Percentiles rank a stretch among this genome's conserved stretches.
phyloP scores from a whole-genome alignment of 129 eudicot genomes.

The Escallonia rubra region DNA sequence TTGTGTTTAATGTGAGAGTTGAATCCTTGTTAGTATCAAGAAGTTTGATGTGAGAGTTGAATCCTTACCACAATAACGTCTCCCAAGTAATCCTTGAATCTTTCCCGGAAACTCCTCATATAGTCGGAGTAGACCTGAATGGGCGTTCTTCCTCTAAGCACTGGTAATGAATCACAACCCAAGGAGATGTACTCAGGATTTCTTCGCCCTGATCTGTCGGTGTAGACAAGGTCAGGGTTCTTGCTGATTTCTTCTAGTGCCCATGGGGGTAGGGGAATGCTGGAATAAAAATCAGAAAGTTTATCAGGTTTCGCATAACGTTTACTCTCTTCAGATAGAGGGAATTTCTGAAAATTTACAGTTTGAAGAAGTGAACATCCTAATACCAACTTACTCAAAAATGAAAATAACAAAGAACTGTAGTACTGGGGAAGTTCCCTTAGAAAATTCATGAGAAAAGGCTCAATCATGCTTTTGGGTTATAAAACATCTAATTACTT shows the following conservation, averaged over 20 bases:
- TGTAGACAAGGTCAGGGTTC: constrained; percentile 89
- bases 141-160: constrained; percentile 95
- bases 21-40: not conserved
- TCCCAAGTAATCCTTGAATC: constrained; percentile 73
- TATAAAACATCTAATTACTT: not conserved
- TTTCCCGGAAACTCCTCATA: constrained; percentile 80
- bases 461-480: not conserved
- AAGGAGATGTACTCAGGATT: constrained; percentile 87
- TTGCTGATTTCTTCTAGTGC: constrained; percentile 89
- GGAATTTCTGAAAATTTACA: not conserved
- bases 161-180: constrained; percentile 83
- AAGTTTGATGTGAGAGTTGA: not conserved
- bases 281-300: constrained; percentile 24
- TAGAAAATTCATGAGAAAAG: not conserved
- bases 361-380: not conserved
- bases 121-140: constrained; percentile 89
- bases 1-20: not conserved
- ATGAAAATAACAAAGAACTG: not conserved
- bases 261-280: constrained; percentile 98
- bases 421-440: not conserved
- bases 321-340: not conserved
- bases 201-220: constrained; percentile 84
- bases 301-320: not conserved
- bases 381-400: not conserved
- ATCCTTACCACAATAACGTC: constrained; percentile 68